These are phyloP conservation scores for Penicillium macrosclerotiorum DNA, from an alignment of 495 filamentous ascomycete genomes.

Conservation along the genomic window DNA sequence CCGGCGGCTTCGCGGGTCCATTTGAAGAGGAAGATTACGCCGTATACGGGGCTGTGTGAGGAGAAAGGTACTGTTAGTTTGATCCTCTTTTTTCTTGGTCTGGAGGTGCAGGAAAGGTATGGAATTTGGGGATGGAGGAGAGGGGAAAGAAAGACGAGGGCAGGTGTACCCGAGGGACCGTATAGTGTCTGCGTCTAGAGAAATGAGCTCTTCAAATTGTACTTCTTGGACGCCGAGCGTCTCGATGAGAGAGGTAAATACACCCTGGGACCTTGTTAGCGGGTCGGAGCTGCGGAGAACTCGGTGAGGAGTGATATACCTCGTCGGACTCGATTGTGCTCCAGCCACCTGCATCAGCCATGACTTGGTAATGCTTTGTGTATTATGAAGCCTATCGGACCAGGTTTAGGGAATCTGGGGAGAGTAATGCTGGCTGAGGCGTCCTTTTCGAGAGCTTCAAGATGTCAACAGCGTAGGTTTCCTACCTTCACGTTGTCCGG, in stretches of 20 bases:
- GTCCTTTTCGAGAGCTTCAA: too few relatives aligned
- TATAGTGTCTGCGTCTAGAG: constrained; percentile 79
- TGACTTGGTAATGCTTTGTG: constrained; percentile 13
- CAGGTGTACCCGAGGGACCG: constrained; percentile 56
- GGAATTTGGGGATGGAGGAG: too few relatives aligned
- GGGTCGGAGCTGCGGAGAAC: neutral
- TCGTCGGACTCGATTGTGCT: constrained; percentile 91
- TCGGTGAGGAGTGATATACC: constrained; percentile 47
- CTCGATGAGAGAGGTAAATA: constrained; percentile 93
- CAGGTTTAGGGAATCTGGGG: too few relatives aligned
- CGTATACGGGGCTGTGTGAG: constrained; percentile 71
- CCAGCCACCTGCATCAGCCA: constrained; percentile 58
- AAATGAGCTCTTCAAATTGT: constrained; percentile 95
- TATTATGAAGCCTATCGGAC: neutral
- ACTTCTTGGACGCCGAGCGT: constrained; percentile 89
- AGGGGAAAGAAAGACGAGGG: neutral
- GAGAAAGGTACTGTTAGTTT: constrained; percentile 12
- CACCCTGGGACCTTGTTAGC: constrained; percentile 60
- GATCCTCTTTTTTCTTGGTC: too few relatives aligned
- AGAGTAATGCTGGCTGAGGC: neutral
- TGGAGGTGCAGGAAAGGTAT: neutral
- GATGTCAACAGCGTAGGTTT: too few relatives aligned
- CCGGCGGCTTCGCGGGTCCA: constrained; percentile 75
- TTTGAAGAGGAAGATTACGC: constrained; percentile 99
- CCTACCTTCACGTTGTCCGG: too few relatives aligned